A percentile compares a stretch with the other conserved stretches of the same genome.
These are phyloP conservation scores for Pyrenochaeta sp. DNA, from an alignment of 2,329 filamentous ascomycete genomes.

Conservation along the genomic window DNA sequence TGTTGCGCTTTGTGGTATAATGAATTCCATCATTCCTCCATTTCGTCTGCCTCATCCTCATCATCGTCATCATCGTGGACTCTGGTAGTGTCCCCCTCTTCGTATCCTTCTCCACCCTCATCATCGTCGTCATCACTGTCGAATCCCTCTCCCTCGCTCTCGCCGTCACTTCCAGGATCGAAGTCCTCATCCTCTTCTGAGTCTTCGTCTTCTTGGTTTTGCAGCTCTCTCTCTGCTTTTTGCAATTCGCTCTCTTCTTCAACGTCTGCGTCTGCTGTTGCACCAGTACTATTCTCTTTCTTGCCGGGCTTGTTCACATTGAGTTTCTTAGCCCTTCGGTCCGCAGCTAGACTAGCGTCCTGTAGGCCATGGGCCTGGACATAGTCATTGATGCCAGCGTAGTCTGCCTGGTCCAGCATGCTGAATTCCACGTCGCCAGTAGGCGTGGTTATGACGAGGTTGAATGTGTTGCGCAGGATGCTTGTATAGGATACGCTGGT, in stretches of 20 bases:
- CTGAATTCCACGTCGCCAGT: conserved; percentile 67
- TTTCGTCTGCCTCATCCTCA: conserved; percentile 32
- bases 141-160: conserved; percentile 49
- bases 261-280: conserved; percentile 12
- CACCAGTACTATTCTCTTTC: conserved; percentile 25
- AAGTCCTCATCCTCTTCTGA: conserved; percentile 54
- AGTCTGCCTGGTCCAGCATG: conserved; percentile 71
- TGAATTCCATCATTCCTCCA: conserved; percentile 36
- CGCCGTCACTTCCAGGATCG: conserved; percentile 50
- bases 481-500: conserved; percentile 69
- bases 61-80: conserved; percentile 10
- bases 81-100: conserved; percentile 35
- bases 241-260: conserved; percentile 49
- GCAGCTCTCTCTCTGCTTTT: conserved; percentile 47
- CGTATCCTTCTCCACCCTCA: conserved; percentile 39
- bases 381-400: conserved; percentile 67
- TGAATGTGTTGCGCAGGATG: conserved; percentile 71
- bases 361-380: conserved; percentile 67
- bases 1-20: too few relatives aligned
- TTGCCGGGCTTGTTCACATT: conserved; percentile 56
- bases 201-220: conserved; percentile 51
- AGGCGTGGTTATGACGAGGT: conserved; percentile 64
- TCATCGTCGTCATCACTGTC: conserved; percentile 48
- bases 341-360: conserved; percentile 68
- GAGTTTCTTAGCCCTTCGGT: conserved; percentile 65